Evolutionary conservation across 768 basidiomycete species (phyloP).

Genomic region (Coprinellus micaceus): DNA sequence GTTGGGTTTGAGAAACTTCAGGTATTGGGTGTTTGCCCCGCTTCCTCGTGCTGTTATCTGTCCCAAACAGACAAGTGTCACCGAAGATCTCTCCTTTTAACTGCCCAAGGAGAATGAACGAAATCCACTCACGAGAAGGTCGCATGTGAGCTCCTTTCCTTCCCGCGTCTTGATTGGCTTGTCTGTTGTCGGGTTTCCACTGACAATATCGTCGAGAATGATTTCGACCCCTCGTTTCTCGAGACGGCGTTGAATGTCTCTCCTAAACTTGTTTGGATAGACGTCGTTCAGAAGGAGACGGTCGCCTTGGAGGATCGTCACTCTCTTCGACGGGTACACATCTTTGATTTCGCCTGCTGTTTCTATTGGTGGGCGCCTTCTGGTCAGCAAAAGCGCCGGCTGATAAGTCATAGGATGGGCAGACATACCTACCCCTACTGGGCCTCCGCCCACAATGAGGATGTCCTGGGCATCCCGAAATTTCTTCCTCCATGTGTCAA

Average conservation of each 20-base stretch:
- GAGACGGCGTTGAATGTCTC: constrained; percentile 36
- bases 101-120: background rate
- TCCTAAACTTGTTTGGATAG: constrained; percentile 51
- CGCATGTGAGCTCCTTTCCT: constrained; percentile 25
- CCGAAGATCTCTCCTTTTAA: background rate
- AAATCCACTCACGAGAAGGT: constrained; percentile 19
- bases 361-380: constrained; percentile 11
- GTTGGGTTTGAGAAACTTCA: constrained; percentile 26
- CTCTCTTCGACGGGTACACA: constrained; percentile 31
- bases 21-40: constrained; percentile 44
- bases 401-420: constrained; percentile 7
- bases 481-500: constrained; percentile 19
- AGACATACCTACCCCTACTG: constrained; percentile 23
- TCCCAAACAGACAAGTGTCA: background rate
- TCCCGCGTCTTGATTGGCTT: constrained; percentile 20
- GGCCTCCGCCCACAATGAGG: constrained; percentile 26
- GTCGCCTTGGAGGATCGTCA: constrained; percentile 56
- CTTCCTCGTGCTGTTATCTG: constrained; percentile 33
- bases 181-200: constrained; percentile 18
- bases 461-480: constrained; percentile 22
- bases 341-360: constrained; percentile 24
- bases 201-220: constrained; percentile 48
- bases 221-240: constrained; percentile 42
- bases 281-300: constrained; percentile 43
- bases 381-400: background rate